Evolutionary conservation across 148 eudicot genomes (phyloP), one percentile per base, ranked within the genome.

Genomic region (Agrostemma githago): DNA sequence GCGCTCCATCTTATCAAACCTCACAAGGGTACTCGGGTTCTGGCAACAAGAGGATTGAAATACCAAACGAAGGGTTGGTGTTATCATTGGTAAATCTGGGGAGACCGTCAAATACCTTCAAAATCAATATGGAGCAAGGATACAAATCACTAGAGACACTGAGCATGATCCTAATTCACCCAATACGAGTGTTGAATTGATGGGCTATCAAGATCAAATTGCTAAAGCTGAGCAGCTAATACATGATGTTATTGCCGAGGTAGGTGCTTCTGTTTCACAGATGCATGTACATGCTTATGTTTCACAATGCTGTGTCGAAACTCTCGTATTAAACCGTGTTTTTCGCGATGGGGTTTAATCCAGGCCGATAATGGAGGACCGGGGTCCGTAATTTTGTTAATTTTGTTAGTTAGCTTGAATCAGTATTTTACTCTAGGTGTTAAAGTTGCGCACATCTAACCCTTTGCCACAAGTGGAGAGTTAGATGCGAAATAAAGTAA

Each of bases 361-460:
- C 85, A 96, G 99, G 99, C 99, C 67, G 96, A 89, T 56, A 39
- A 89, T 40, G 97, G 97, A 72, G 97, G 96, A 60, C 84, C 97
- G 69, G 91, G 88, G 43, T 37, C 83, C 75, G 91, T 71, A n/a
- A n/a, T n/a, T n/a, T n/a, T n/a, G n/a, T n/a, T n/a, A n/a, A n/a
- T n/a, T n/a, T n/a, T n/a, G n/a, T n/a, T n/a, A n/a, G n/a, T n/a
- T n/a, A n/a, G n/a, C n/a, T n/a, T n/a, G n/a, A n/a, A n/a, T n/a
- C n/a, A n/a, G n/a, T n/a, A n/a, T n/a, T n/a, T n/a, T n/a, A n/a
- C n/a, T n/a, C n/a, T n/a, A n/a, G n/a, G n/a, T n/a, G n/a, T n/a
- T n/a, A n/a, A n/a, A n/a, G n/a, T n/a, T n/a, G n/a, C n/a, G n/a
- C n/a, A n/a, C n/a, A n/a, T n/a, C n/a, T n/a, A n/a, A n/a, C n/a